A percentile compares a stretch with the other conserved stretches of the same genome.
Conservation (phyloP, 2,329 filamentous ascomycete species). For the Pezicula radicicola region DNA sequence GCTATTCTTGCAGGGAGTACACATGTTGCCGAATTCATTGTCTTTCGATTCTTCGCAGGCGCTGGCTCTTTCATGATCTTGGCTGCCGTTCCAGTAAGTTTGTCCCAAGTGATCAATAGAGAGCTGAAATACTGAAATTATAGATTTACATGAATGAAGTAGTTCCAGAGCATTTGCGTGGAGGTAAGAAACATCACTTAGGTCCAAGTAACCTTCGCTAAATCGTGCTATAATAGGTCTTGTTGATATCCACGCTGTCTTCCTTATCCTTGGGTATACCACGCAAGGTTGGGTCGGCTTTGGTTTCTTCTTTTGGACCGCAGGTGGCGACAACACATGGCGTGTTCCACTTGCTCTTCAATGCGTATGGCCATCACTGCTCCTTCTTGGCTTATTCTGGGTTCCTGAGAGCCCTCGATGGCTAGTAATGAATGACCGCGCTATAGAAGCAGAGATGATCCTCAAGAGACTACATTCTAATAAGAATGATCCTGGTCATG, state of each 20-base stretch:
- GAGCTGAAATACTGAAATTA: not conserved
- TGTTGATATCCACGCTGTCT: constrained; percentile 27
- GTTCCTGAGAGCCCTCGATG: constrained; percentile 68
- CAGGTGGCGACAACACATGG: constrained; percentile 20
- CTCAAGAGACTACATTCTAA: constrained; percentile 30
- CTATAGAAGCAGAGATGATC: constrained; percentile 50
- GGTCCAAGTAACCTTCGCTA: too few species aligned
- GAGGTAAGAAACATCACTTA: not conserved
- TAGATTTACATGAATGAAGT: constrained; percentile 15
- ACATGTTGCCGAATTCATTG: constrained; percentile 8
- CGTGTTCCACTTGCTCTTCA: constrained; percentile 20
- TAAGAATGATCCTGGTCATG: not conserved
- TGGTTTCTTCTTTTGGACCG: constrained; percentile 17
- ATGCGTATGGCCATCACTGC: constrained; percentile 10
- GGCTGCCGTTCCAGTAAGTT: constrained; percentile 9
- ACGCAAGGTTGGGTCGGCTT: constrained; percentile 14
- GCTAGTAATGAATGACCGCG: constrained; percentile 60
- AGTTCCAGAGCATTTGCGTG: constrained; percentile 20
- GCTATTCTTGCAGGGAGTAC: constrained; percentile 11
- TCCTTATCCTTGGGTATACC: constrained; percentile 23
- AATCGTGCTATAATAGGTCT: constrained; percentile 6
- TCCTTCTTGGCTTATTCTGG: constrained; percentile 30
- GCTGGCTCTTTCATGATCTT: constrained; percentile 8
- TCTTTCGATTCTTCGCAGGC: constrained; percentile 10
- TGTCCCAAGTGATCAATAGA: not conserved